Evolutionary conservation across 306 rosid genomes (phyloP), one percentile per base, ranked within the genome.

Genomic region (Nissolia schottii): DNA sequence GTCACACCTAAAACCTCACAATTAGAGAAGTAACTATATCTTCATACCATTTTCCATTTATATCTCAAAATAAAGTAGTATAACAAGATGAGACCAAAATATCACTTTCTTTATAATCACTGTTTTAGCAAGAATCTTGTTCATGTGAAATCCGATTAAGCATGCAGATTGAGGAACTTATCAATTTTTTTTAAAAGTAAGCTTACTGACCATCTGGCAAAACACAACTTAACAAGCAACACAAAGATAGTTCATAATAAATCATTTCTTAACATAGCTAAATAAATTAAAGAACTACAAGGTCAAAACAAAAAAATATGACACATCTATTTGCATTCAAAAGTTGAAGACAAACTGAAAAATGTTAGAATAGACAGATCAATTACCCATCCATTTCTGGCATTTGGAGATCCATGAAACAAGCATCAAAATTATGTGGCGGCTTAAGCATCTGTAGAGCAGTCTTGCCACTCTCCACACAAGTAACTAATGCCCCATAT

Each of bases 371-470:
- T n/a, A 45, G 13, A 67, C 31, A 67, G 75, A 77, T 58, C 49
- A 69, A 41, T 83, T 94, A 94, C 98, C 98, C 98, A n/a, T 94
- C 92, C 97, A 94, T 94, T 86, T 89, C 96, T 22, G 97, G 98
- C 98, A 94, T 94, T 71, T 89, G 98, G 86, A 94, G 95, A 87
- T 94, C 98, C 98, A 94, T 94, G 87, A 94, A 94, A 81, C 98
- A 94, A 51, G 92, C 96, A 73, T 87, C 83, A 45, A 91, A 89
- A 75, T 23, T 60, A 77, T 94, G 98, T 1, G 98, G 98, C 54
- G 87, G 96, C 64, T 84, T 67, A 35, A 94, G 96, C 85, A 71
- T 60, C 31, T 79, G 65, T 24, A 94, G 67, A 49, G 98, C 98
- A 68, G 72, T 82, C 78, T 28, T 82, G 54, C 98, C 98, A 49